These are phyloP conservation scores for Eucalyptus regnans DNA, from an alignment of 345 rosid species.

Conservation along the genomic window DNA sequence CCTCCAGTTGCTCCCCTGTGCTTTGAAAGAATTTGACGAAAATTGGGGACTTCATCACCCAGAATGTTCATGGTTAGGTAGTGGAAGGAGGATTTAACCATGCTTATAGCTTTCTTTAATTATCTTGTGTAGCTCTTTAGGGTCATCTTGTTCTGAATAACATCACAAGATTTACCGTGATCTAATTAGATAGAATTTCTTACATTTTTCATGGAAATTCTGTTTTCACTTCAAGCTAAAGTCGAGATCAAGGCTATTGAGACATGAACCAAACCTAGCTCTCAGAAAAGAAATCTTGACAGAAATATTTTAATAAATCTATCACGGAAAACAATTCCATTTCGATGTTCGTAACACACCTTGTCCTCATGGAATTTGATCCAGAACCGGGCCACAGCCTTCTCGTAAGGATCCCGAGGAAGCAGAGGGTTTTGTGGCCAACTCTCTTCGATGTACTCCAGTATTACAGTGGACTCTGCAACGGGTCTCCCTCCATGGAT, in stretches of 20 bases:
- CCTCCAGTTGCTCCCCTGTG: constrained; percentile 1
- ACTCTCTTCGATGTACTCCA: constrained; percentile 17
- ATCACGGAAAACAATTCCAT: neutral
- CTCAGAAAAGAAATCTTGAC: neutral
- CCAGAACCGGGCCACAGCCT: constrained; percentile 16
- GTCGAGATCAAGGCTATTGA: neutral
- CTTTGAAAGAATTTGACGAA: neutral
- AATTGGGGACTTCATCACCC: neutral
- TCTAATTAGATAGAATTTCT: neutral
- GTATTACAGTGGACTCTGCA: constrained; percentile 13
- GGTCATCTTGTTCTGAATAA: neutral
- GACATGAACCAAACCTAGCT: neutral
- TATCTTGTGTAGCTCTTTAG: neutral
- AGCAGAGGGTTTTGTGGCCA: constrained; percentile 18
- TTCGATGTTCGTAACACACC: neutral
- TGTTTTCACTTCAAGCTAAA: neutral
- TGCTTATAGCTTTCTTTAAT: neutral
- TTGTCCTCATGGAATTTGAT: constrained; percentile 13
- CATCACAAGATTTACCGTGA: neutral
- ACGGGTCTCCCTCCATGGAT: constrained; percentile 18
- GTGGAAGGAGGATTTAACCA: neutral
- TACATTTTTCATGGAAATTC: neutral
- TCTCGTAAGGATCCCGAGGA: constrained; percentile 9
- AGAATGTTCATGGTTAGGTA: neutral
- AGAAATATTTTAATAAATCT: neutral